A percentile compares a stretch with the other conserved stretches of the same genome.
Conservation (phyloP, 2,329 filamentous ascomycete species). For the Didymella segeticola region DNA sequence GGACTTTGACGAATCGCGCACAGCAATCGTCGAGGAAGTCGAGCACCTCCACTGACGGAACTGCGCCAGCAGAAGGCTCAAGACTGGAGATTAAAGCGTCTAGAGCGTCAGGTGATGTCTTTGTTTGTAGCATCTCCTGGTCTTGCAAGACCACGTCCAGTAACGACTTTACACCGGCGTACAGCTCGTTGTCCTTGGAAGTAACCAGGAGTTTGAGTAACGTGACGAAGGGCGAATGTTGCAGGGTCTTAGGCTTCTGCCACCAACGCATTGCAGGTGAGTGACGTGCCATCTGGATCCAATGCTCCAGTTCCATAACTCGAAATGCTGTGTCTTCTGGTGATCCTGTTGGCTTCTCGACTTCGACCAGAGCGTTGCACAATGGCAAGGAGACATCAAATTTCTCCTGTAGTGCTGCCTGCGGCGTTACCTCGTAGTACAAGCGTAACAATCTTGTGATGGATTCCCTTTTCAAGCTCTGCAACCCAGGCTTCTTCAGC, state of each 20-base stretch:
- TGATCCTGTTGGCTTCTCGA: slow-evolving; percentile 54
- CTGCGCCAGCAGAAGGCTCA: slow-evolving; percentile 49
- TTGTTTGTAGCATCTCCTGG: slow-evolving; percentile 67
- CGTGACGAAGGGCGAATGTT: slow-evolving; percentile 73
- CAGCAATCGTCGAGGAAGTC: slow-evolving; percentile 84
- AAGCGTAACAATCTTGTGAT: slow-evolving; percentile 78
- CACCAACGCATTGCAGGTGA: slow-evolving; percentile 93
- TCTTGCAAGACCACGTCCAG: slow-evolving; percentile 68
- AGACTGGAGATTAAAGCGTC: slow-evolving; percentile 58
- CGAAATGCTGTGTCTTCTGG: slow-evolving; percentile 63
- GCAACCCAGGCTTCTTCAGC: slow-evolving; percentile 74
- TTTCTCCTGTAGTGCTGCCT: slow-evolving; percentile 79
- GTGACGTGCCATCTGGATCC: slow-evolving; percentile 79
- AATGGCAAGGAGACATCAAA: slow-evolving; percentile 86
- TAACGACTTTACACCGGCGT: slow-evolving; percentile 61
- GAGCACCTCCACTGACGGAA: slow-evolving; percentile 58
- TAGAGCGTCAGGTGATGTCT: slow-evolving; percentile 48
- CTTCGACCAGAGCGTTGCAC: slow-evolving; percentile 68
- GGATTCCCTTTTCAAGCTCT: slow-evolving; percentile 78
- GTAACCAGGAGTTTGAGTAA: slow-evolving; percentile 67
- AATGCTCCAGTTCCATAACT: slow-evolving; percentile 78
- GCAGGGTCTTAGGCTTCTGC: slow-evolving; percentile 70
- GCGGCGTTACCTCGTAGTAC: slow-evolving; percentile 86
- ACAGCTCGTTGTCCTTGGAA: slow-evolving; percentile 57
- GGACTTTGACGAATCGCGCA: slow-evolving; percentile 74